phyloP scores from a whole-genome alignment of 352 stramenopile species.

The Phytophthora ramorum region DNA sequence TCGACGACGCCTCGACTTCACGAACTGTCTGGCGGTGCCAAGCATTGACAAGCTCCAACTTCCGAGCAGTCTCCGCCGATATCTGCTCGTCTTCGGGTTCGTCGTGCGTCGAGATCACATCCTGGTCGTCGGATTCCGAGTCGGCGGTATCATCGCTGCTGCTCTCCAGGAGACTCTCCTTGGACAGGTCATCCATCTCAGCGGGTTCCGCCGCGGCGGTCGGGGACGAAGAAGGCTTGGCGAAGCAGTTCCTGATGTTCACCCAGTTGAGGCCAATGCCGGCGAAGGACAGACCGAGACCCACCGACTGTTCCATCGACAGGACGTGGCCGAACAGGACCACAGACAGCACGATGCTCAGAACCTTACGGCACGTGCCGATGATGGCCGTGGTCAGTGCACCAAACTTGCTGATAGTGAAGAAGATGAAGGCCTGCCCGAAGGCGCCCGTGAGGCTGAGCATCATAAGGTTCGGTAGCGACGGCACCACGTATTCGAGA shows the following conservation, averaged over 20 bases:
- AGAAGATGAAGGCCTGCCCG: constrained; percentile 89
- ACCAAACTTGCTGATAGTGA: constrained; percentile 88
- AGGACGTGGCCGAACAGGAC: constrained; percentile 83
- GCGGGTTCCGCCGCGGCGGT: constrained; percentile 18
- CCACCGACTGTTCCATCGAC: constrained; percentile 67
- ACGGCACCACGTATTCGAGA: constrained; percentile 65
- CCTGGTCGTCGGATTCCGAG: constrained; percentile 63
- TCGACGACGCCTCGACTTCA: constrained; percentile 23
- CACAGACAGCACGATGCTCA: constrained; percentile 88
- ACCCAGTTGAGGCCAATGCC: constrained; percentile 88
- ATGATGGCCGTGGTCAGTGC: constrained; percentile 88
- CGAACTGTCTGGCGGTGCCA: constrained; percentile 60
- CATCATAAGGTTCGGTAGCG: constrained; percentile 68
- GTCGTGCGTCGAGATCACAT: constrained; percentile 24
- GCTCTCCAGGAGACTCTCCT: constrained; percentile 62
- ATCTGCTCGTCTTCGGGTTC: constrained; percentile 37
- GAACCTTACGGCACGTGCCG: constrained; percentile 85
- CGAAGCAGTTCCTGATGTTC: constrained; percentile 58
- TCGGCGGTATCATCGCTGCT: constrained; percentile 73
- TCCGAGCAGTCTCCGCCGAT: constrained; percentile 59
- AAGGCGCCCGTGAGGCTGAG: constrained; percentile 80
- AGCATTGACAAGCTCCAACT: constrained; percentile 72
- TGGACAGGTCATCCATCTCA: constrained; percentile 47
- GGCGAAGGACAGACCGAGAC: constrained; percentile 67
- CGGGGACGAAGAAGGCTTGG: constrained; percentile 32